Evolutionary conservation across 164 flowering plant species (phyloP), one percentile per base, ranked within the genome.

Genomic region (Akebia trifoliata): DNA sequence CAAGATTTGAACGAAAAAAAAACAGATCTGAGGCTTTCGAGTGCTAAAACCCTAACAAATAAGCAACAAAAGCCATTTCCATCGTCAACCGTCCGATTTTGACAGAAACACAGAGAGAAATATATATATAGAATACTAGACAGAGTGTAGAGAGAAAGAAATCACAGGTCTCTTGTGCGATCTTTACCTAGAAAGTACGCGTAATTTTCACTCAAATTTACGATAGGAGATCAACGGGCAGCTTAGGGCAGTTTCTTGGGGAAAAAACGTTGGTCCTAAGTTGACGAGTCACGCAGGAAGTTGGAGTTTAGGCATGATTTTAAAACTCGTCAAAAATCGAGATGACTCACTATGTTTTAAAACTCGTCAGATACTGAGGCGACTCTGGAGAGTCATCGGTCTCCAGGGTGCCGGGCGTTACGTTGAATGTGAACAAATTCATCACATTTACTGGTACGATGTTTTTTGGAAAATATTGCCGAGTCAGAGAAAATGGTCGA

Each of bases 21-120:
- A 61, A 44, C 53, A 74, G 76, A 74, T 69, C 78, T 67, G 70
- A 43, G 50, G 56, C 12, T 29, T 59, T 43, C 34, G 34, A 24
- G 66, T 15, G 5, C 69, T 63, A 67, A 50, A 72, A 50, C 57
- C 43, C 25, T 32, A 37, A 37, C 42, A 50, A 54, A 36, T 40
- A 15, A 37, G 67, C 50, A 39, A 32, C 36, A 49, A 52, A 52
- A 24, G 63, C 63, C 45, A 58, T 63, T 57, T 67, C 56, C 71
- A 69, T 74, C 55, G 31, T 64, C 52, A 53, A 57, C 81, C 78
- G 74, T 77, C 60, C 59, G 78, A 77, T 77, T 44, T 30, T 31
- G 69, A 68, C 2, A 37, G 18, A 46, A 58, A 53, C 37, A 21
- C 48, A 35, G 39, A 56, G 56, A 56, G 45, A 53, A 51, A 48